Conservation (phyloP, 2,329 filamentous ascomycete species). For the Furcasterigmium furcatum region DNA sequence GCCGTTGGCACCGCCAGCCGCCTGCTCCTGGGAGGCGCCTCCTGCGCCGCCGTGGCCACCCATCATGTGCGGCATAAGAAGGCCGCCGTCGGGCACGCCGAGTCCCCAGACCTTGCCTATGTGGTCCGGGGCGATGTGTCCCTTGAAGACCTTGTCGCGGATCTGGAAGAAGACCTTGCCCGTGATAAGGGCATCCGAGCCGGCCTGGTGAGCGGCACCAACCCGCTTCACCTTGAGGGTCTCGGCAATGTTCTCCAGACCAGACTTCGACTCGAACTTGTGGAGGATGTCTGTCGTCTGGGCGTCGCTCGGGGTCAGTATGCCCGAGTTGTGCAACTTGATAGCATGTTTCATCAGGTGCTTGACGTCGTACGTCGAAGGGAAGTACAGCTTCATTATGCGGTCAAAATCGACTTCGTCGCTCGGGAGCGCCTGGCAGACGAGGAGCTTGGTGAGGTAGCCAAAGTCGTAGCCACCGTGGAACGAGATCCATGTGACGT, state of each 20-base stretch:
- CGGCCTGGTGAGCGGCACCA: slow-evolving; percentile 86
- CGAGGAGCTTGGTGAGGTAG: slow-evolving; percentile 91
- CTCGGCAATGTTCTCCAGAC: slow-evolving; percentile 90
- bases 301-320: slow-evolving; percentile 60
- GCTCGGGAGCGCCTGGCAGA: slow-evolving; percentile 77
- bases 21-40: slow-evolving; percentile 28
- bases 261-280: slow-evolving; percentile 85
- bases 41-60: slow-evolving; percentile 22
- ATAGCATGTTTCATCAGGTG: slow-evolving; percentile 91
- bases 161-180: slow-evolving; percentile 95
- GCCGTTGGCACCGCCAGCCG: slow-evolving; percentile 19
- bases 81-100: slow-evolving; percentile 64
- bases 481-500: slow-evolving; percentile 95
- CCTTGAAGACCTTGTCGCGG: slow-evolving; percentile 82
- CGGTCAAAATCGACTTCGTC: slow-evolving; percentile 88
- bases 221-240: slow-evolving; percentile 87
- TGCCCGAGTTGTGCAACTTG: slow-evolving; percentile 61
- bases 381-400: slow-evolving; percentile 89
- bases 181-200: slow-evolving; percentile 89
- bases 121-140: slow-evolving; percentile 76
- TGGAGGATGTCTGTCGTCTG: slow-evolving; percentile 71
- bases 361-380: slow-evolving; percentile 92
- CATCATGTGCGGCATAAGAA: slow-evolving; percentile 30
- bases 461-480: slow-evolving; percentile 98
- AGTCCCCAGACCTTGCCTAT: slow-evolving; percentile 91